Conservation (phyloP, 106 monocot genomes). For the Ottelia alismoides region DNA sequence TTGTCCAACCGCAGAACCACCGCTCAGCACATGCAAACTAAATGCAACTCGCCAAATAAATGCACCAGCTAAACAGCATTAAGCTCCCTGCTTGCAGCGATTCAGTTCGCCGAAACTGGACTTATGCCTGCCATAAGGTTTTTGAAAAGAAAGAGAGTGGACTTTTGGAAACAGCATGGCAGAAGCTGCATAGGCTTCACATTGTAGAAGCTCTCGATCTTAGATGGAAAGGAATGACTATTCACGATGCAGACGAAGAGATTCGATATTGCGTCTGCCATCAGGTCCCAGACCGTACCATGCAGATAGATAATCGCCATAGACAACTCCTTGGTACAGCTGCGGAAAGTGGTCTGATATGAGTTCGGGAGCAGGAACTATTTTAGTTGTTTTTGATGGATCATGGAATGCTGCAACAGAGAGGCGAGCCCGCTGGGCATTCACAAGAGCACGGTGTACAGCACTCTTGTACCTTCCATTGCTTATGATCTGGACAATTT, state of each 20-base stretch:
- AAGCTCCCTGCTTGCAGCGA: too few species aligned
- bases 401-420: constrained; percentile 91
- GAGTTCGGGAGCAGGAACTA: constrained; percentile 54
- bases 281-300: constrained; percentile 84
- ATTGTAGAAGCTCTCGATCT: too few species aligned
- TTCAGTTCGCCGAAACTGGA: too few species aligned
- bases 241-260: constrained; percentile 41
- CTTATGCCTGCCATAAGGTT: too few species aligned
- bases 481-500: constrained; percentile 50
- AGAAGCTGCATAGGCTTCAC: too few species aligned
- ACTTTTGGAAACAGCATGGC: too few species aligned
- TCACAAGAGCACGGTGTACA: constrained; percentile 75
- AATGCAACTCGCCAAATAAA: too few species aligned
- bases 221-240: too few species aligned
- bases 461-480: constrained; percentile 71
- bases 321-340: constrained; percentile 49
- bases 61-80: too few species aligned
- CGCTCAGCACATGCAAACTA: too few species aligned
- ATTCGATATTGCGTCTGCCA: constrained; percentile 72
- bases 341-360: constrained; percentile 22
- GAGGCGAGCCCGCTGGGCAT: constrained; percentile 37
- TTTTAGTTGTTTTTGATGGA: constrained; percentile 49
- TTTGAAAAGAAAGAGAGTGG: too few species aligned
- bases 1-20: too few species aligned
- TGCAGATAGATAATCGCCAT: constrained; percentile 74